These are phyloP conservation scores for Phytophthora uliginosa DNA, from an alignment of 352 stramenopile species.

Conservation along the genomic window DNA sequence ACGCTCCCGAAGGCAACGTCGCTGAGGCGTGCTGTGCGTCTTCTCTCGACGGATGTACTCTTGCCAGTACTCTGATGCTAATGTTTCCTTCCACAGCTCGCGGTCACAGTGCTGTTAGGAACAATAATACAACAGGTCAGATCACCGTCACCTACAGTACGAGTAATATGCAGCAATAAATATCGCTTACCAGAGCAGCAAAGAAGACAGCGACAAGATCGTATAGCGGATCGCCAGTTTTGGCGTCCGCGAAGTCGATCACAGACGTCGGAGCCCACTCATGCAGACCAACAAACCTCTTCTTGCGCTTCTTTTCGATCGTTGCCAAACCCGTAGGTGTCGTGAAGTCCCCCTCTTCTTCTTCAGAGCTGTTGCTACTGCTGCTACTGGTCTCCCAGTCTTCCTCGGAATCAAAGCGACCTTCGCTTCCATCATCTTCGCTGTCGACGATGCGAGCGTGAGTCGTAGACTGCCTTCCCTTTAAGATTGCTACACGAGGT, in stretches of 20 bases:
- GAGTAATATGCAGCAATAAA: slow-evolving; percentile 1
- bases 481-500: slow-evolving; percentile 67
- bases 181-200: slow-evolving; percentile 68
- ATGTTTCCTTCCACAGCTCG: slow-evolving; percentile 64
- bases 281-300: slow-evolving; percentile 55
- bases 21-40: slow-evolving; percentile 17
- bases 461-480: slow-evolving; percentile 22
- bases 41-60: slow-evolving; percentile 65
- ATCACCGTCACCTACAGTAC: background rate
- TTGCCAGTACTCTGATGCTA: slow-evolving; percentile 81
- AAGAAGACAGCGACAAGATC: slow-evolving; percentile 89
- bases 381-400: slow-evolving; percentile 66
- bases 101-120: slow-evolving; percentile 72
- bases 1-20: slow-evolving; percentile 59
- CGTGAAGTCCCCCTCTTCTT: slow-evolving; percentile 44
- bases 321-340: slow-evolving; percentile 26
- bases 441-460: slow-evolving; percentile 37
- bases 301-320: slow-evolving; percentile 52
- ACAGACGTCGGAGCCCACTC: slow-evolving; percentile 76
- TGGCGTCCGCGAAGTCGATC: slow-evolving; percentile 91
- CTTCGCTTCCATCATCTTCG: slow-evolving; percentile 32
- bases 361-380: slow-evolving; percentile 60
- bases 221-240: slow-evolving; percentile 89
- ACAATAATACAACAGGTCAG: slow-evolving; percentile 15
- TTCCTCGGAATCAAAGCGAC: slow-evolving; percentile 40